Base-by-base conservation (phyloP, 1,139 yeast genomes). In the Suzukiozyma palmioleophila region DNA sequence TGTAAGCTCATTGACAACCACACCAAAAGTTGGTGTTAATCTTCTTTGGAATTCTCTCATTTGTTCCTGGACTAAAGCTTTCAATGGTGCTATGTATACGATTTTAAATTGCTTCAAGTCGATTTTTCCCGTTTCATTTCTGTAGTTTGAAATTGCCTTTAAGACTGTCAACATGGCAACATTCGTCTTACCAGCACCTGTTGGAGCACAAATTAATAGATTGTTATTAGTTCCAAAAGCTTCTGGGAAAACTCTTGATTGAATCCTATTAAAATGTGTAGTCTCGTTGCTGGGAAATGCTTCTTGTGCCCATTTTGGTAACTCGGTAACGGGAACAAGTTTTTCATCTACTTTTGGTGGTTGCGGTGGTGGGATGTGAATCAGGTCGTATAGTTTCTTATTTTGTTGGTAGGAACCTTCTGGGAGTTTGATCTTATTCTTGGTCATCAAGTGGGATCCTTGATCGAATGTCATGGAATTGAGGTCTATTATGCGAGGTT, bases 171-270 rank as follows among this genome's bases (percentile, higher is more conserved):
- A 64, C 79, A 92, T 74, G 0, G 98, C 98, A 26, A 90, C 95
- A 59, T 92, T 92, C 11, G 98, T 92, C 58, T 92, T 92, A 66
- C 98, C 98, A 3, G 97, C 97, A 63, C 98, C 98, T 0, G 98
- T 92, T 3, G 98, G 98, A 0, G 98, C 97, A 73, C 97, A 90
- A 49, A 92, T 67, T 15, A 92, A 66, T 36, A 92, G 57, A 50
- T 90, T 92, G 13, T 75, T 75, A 52, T 86, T 94, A 1, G 76
- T 62, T 8, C 73, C 59, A 51, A 90, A 87, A 0, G 95, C 97
- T 28, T 67, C 60, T 1, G 95, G 94, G 49, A 66, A 88, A 0
- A 90, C 89, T 47, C 76, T 78, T 2, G 96, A 85, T 60, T 94
- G 99, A 16, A 92, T 79, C 36, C 86, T 66, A 56, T 94, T 94